These are phyloP conservation scores for Apocynum venetum DNA, from an alignment of 257 asterid genomes.

Conservation along the genomic window DNA sequence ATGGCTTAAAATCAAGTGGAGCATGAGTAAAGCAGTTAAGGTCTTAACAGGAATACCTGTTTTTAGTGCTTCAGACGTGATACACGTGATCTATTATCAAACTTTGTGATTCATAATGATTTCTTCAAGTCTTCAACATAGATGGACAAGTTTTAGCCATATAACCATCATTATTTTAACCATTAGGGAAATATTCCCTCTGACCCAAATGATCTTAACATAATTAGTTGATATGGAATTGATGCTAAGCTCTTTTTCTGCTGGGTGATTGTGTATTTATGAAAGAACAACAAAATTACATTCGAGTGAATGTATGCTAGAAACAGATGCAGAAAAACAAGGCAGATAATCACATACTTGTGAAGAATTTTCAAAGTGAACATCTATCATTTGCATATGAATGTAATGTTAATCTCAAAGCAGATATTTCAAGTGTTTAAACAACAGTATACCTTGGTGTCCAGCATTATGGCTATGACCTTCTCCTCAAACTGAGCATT, in stretches of 20 bases:
- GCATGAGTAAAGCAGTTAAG: background rate
- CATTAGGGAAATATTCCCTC: background rate
- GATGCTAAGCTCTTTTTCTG: background rate
- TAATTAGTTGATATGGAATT: background rate
- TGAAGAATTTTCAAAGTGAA: background rate
- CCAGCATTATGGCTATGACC: conserved; percentile 91
- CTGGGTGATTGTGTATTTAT: background rate
- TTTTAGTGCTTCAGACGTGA: background rate
- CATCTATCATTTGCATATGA: background rate
- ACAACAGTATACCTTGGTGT: conserved; percentile 65
- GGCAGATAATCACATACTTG: background rate
- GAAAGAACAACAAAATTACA: background rate
- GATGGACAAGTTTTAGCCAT: background rate
- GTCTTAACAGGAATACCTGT: background rate
- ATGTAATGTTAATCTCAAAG: background rate
- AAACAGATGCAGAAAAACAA: background rate
- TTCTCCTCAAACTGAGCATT: conserved; percentile 80
- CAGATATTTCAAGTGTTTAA: background rate
- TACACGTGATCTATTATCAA: background rate
- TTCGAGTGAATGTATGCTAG: background rate
- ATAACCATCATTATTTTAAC: background rate
- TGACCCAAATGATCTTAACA: background rate
- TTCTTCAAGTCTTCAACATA: background rate
- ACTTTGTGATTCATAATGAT: background rate
- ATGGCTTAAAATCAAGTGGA: too few species aligned